Evolutionary conservation across 1,284 basidiomycete species (phyloP), one percentile per base, ranked within the genome.

Genomic region (Ceratobasidium papillatum): DNA sequence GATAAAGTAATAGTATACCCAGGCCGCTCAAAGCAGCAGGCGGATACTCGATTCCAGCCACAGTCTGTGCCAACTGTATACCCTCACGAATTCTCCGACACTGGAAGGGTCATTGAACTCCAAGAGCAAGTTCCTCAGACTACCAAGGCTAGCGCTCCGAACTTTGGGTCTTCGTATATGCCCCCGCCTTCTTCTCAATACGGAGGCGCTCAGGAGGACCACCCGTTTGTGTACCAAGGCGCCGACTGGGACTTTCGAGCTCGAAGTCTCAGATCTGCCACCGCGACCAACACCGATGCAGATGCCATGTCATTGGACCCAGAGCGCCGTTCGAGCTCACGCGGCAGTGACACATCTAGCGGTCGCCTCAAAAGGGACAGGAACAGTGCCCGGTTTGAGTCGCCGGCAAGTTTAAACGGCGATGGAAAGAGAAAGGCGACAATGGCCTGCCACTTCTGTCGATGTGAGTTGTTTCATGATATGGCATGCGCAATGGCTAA

Each of bases 361-460:
- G 52, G 54, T 43, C 30, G 19, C 19, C 11, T 38, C 27, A 43
- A 56, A 4, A 51, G n/a, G 17, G 49, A 45, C 4, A 72, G 59
- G 19, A 59, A 38, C n/a, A 36, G 9, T 7, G 17, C 51, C 4
- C 49, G 56, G n/a, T 17, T 14, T 7, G 43, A 30, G 12, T 11
- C 52, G 5, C 36, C 51, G 14, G 66, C 45, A 25, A 54, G n/a
- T 8, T 2, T 32, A 9, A 47, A n/a, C n/a, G 45, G 54, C 3
- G 58, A 75, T 19, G 73, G 64, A 32, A 56, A 56, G 36, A 76
- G 66, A 36, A 76, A 76, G 63, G 61, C 73, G 12, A 54, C 41
- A 17, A 76, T 76, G 75, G 75, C 75, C 11, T 76, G 75, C 38
- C 75, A 76, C 27, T 76, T 76, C 36, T 76, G 75, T 63, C 61